phyloP scores from a whole-genome alignment of 2,329 filamentous ascomycete genomes.

The Aspergillus thermomutatus region DNA sequence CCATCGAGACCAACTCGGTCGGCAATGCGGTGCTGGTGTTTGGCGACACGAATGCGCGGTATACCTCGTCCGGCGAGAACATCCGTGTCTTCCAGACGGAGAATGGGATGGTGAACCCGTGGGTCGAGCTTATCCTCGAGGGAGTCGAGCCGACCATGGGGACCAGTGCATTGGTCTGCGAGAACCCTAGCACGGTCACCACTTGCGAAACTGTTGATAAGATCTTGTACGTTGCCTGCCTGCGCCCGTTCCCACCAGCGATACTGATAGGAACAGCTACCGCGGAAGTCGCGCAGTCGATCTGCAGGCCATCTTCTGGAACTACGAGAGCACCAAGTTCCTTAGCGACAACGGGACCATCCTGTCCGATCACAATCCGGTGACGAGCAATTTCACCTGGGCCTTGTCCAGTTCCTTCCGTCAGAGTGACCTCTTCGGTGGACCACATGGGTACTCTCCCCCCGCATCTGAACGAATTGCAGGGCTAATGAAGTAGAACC shows the following conservation, averaged over 20 bases:
- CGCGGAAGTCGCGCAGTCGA: conserved; percentile 43
- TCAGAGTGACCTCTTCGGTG: conserved; percentile 26
- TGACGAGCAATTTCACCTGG: conserved; percentile 34
- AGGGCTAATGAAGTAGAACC: conserved; percentile 12
- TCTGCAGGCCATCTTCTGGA: conserved; percentile 45
- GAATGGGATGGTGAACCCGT: conserved; percentile 56
- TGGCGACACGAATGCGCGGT: conserved; percentile 65
- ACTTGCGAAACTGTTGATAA: conserved; percentile 67
- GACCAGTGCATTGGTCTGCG: conserved; percentile 45
- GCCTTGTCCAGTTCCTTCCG: conserved; percentile 52
- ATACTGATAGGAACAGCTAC: conserved; percentile 12
- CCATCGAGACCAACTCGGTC: conserved; percentile 54
- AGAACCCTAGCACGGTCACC: conserved; percentile 54
- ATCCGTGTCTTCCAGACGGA: conserved; percentile 50
- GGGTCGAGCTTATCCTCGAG: conserved; percentile 54
- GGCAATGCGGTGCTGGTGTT: conserved; percentile 63
- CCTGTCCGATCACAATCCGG: conserved; percentile 63
- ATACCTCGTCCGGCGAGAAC: conserved; percentile 56
- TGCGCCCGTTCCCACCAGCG: no score
- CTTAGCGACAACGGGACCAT: conserved; percentile 54
- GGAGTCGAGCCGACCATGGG: conserved; percentile 48
- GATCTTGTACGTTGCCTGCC: conserved; percentile 45
- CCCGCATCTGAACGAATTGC: no score
- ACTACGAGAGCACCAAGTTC: conserved; percentile 57
- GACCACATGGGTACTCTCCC: conserved; percentile 27